Conservation (phyloP, 306 rosid genomes). For the Senna tora region DNA sequence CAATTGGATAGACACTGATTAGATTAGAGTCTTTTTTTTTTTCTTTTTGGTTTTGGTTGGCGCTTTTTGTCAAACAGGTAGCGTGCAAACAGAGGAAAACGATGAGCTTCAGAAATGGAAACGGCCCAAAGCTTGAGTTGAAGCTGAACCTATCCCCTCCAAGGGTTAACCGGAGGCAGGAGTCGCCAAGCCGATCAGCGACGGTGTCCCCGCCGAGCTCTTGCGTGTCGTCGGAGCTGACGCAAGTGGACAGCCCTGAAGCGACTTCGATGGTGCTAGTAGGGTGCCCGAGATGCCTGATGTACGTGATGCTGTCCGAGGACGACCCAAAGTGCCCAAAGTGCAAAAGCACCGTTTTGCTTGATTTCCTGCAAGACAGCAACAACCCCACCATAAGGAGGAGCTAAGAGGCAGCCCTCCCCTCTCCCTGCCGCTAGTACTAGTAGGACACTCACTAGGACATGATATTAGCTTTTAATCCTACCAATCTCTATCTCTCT, state of each 20-base stretch:
- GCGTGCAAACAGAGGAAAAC: constrained; percentile 2
- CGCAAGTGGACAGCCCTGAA: constrained; percentile 81
- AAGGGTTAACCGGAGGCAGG: constrained; percentile 51
- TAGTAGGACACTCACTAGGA: not conserved
- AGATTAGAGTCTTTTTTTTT: not conserved
- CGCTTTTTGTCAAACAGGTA: not conserved
- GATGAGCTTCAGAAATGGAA: constrained; percentile 82
- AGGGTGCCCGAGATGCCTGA: constrained; percentile 93
- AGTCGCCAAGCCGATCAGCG: constrained; percentile 70
- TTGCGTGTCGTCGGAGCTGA: constrained; percentile 81
- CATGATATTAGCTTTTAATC: constrained; percentile 36
- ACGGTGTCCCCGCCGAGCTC: constrained; percentile 86
- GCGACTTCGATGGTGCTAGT: constrained; percentile 87
- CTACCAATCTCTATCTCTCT: constrained; percentile 31
- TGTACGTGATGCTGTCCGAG: constrained; percentile 98
- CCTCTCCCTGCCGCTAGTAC: constrained; percentile 27
- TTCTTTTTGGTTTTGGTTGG: not conserved
- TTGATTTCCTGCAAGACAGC: constrained; percentile 75
- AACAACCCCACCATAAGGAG: constrained; percentile 47
- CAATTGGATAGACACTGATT: not conserved
- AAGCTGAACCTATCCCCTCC: constrained; percentile 95
- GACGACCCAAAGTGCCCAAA: constrained; percentile 93
- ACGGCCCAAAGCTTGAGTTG: constrained; percentile 77
- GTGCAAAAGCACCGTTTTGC: constrained; percentile 96
- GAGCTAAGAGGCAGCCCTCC: too few relatives aligned